Percentiles rank a stretch among this genome's conserved stretches.
Conservation (phyloP, 2,329 filamentous ascomycete species). For the Pseudonectria buxi region DNA sequence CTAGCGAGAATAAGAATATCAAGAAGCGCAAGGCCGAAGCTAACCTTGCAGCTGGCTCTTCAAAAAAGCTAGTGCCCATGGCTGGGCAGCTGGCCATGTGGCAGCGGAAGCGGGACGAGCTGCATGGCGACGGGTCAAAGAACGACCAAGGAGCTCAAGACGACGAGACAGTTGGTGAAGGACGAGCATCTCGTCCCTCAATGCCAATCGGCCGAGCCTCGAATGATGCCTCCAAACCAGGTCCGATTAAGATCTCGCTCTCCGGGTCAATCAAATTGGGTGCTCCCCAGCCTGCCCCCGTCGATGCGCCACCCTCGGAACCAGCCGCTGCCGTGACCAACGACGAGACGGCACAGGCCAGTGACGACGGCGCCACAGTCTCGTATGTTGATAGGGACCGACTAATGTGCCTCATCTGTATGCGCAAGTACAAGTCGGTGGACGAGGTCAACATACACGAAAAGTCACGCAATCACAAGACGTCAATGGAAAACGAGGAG, state of each 20-base stretch:
- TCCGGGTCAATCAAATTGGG: conserved; percentile 16
- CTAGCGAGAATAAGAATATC: conserved; percentile 29
- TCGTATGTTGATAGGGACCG: conserved; percentile 55
- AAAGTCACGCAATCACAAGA: conserved; percentile 35
- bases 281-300: conserved; percentile 5
- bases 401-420: conserved; percentile 39
- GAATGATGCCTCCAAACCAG: conserved; percentile 10
- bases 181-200: conserved; percentile 16
- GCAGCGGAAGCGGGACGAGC: conserved; percentile 38
- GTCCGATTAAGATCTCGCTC: conserved; percentile 28
- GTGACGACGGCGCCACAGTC: conserved; percentile 10
- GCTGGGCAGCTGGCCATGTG: conserved; percentile 38
- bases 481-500: conserved; percentile 32
- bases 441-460: conserved; percentile 38
- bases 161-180: conserved; percentile 9
- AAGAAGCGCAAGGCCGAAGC: conserved; percentile 51
- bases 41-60: conserved; percentile 16
- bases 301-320: conserved; percentile 9
- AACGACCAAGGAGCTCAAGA: conserved; percentile 3
- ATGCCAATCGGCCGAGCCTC: conserved; percentile 8
- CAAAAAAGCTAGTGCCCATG: conserved; percentile 36
- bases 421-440: conserved; percentile 39
- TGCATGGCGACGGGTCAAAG: conserved; percentile 20
- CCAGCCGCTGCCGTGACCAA: conserved; percentile 1
- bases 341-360: not conserved